phyloP scores from a whole-genome alignment of 768 basidiomycete species.

The Cubamyces lactineus region DNA sequence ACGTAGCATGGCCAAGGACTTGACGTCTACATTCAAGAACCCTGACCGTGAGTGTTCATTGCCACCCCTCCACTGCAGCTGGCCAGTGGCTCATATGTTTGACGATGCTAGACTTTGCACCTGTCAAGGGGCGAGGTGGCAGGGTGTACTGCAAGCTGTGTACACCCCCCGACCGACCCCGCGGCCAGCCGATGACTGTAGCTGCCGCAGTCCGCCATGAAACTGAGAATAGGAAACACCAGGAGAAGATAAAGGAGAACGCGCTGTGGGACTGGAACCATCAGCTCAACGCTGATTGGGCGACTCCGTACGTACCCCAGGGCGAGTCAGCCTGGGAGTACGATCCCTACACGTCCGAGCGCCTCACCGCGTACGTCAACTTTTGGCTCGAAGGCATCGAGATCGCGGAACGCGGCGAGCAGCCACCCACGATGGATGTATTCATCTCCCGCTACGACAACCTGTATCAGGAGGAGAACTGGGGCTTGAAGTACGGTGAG shows the following conservation, averaged over 20 bases:
- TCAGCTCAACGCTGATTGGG: conserved; percentile 7
- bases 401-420: conserved; percentile 48
- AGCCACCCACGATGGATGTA: conserved; percentile 46
- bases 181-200: conserved; percentile 30
- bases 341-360: conserved; percentile 10
- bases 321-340: conserved; percentile 23
- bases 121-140: conserved; percentile 26
- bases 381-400: conserved; percentile 57
- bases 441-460: conserved; percentile 49
- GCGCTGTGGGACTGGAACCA: conserved; percentile 15
- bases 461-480: conserved; percentile 30
- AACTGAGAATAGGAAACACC: conserved; percentile 29
- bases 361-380: conserved; percentile 45
- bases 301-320: background rate
- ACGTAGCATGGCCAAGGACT: background rate
- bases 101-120: conserved; percentile 30
- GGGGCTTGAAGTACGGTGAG: conserved; percentile 2
- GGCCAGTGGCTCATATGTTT: conserved; percentile 1
- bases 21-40: conserved; percentile 8
- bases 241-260: conserved; percentile 19
- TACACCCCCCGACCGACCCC: conserved; percentile 28
- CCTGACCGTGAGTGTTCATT: conserved; percentile 16
- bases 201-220: conserved; percentile 40
- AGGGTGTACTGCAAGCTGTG: conserved; percentile 40
- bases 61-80: background rate